Evolutionary conservation across 2,329 filamentous ascomycete species (phyloP), one percentile per base, ranked within the genome.

Genomic region (Beauveria brongniartii): DNA sequence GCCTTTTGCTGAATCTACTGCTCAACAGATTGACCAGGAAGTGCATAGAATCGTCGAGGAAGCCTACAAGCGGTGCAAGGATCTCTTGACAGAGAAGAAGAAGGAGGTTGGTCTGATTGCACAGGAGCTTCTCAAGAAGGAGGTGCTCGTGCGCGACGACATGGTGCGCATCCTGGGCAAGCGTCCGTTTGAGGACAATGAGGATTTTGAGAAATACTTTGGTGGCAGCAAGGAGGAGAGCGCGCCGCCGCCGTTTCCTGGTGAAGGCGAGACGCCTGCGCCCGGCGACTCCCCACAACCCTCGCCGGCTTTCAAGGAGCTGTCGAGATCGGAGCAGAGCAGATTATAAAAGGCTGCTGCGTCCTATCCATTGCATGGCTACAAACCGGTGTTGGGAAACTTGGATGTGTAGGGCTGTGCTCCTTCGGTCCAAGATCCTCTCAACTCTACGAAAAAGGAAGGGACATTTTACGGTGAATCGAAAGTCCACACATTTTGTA

Each of bases 171-270:
- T 99, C 61, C 80, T 99, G 28, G 94, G 94, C 24, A 87, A 87
- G 52, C 79, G 94, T 65, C 91, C 91, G 16, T 97, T 90, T 69
- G 87, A 89, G 46, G 93, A 97, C 69, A 75, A 76, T 59, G 88
- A 90, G 68, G 92, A 97, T 70, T 97, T 99, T 75, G 81, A 88
- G 69, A 97, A 97, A 80, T 99, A 96, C 79, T 99, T 99, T 74
- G 83, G 87, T 67, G 83, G 82, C 62, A 78, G 76, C 54, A 80
- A 82, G 67, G 69, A 83, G 64, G 65, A 81, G 69, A 82, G 81
- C 67, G 78, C 84, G 18, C 84, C 87, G 59, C 80, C 84, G 37
- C 82, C 82, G 44, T 79, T 81, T 63, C 78, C 78, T 24, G 70
- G 73, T 46, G 76, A 75, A 66, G 76, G 78, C 26, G 77, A 79